These are phyloP conservation scores for Cavenderia fasciculata DNA, from an alignment of 78 protist species.

Conservation along the genomic window DNA sequence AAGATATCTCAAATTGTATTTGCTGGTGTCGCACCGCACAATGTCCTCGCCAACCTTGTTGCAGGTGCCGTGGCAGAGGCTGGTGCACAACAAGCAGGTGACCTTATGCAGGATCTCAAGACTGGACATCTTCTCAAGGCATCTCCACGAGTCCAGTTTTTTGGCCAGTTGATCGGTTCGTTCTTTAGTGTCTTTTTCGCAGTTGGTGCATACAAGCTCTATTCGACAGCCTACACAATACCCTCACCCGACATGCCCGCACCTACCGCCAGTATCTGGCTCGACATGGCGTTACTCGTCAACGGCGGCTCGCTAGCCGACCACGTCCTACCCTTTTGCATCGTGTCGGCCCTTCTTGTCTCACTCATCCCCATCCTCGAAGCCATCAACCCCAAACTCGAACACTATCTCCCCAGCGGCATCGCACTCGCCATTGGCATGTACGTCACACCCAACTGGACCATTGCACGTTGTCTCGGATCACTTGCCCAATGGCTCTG, in stretches of 20 bases:
- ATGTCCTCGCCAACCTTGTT: constrained; percentile 81
- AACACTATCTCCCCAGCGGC: constrained; percentile 79
- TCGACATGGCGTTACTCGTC: constrained; percentile 71
- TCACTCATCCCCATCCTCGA: constrained; percentile 75
- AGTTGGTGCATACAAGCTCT: constrained; percentile 81
- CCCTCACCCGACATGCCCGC: constrained; percentile 26
- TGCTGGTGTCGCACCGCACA: constrained; percentile 75
- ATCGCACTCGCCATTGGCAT: constrained; percentile 87
- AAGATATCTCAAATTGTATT: constrained; percentile 86
- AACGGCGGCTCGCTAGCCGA: constrained; percentile 64
- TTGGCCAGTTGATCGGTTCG: constrained; percentile 85
- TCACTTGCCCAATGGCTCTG: constrained; percentile 63
- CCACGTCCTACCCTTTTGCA: constrained; percentile 70
- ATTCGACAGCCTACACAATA: constrained; percentile 24
- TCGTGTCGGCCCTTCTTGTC: constrained; percentile 54
- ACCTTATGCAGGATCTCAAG: constrained; percentile 90
- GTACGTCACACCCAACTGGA: constrained; percentile 80
- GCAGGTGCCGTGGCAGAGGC: constrained; percentile 89
- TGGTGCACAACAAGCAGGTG: constrained; percentile 83
- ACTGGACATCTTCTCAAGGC: constrained; percentile 85
- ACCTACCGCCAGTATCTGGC: constrained; percentile 66
- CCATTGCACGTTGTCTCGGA: constrained; percentile 80
- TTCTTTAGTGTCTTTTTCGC: constrained; percentile 78
- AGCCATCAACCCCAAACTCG: constrained; percentile 8
- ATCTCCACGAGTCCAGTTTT: constrained; percentile 83